Base-by-base conservation (phyloP, 1,139 yeast species). In the Hyphopichia burtonii region DNA sequence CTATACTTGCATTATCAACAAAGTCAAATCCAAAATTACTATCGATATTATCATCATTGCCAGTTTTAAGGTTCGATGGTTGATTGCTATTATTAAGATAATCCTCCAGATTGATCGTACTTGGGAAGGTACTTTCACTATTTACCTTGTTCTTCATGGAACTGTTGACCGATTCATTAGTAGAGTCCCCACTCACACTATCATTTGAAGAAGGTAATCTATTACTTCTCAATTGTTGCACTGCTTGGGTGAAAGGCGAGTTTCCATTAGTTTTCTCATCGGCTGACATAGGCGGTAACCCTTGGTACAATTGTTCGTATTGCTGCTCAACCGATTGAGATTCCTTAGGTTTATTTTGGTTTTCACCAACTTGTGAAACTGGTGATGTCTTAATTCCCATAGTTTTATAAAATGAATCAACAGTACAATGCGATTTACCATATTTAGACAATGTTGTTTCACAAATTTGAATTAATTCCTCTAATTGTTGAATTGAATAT, bases 1-100 rank as follows among this genome's bases (percentile, higher is more conserved):
- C 77, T 30, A 69, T 63, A 38, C 69, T 73, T 4, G 59, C 59
- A 42, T 64, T 63, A 32, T 59, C 59, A 27, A 66, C 56, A 36
- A 56, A 57, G 34, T 65, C 60, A 34, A 62, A 33, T 3, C 54
- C 56, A 47, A 57, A 57, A 16, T 50, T 58, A 35, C 48, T 39
- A 22, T 31, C 43, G 12, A 25, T 17, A 38, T 33, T 32, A 32
- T 36, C 38, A 36, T n/a, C 33, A 28, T 28, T 12, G 20, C 28
- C 35, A 20, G 28, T 4, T n/a, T n/a, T n/a, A n/a, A n/a, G n/a
- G n/a, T n/a, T n/a, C n/a, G n/a, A n/a, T n/a, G n/a, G n/a, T n/a
- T n/a, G n/a, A n/a, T 27, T 27, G 14, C 11, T 10, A 4, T 19
- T 15, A 23, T 22, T 27, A 8, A 3, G 20, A 17, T 17, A 15